Evolutionary conservation across 768 basidiomycete species (phyloP).

Genomic region (Amanita rubescens): DNA sequence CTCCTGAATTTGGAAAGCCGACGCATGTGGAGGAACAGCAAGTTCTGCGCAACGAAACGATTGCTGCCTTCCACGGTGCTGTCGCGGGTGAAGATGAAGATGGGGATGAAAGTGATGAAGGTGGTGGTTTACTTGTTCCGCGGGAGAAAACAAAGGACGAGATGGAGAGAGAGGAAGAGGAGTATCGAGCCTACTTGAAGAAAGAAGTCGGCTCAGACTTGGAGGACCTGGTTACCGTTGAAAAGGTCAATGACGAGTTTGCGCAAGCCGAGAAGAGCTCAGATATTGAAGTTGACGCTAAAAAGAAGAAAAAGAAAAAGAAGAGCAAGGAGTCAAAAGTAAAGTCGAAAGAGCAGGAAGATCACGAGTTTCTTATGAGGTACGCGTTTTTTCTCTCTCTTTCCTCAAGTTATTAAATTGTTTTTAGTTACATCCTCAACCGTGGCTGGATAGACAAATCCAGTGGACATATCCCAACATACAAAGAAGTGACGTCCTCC

Average conservation of each 20-base stretch:
- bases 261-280: background rate
- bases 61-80: constrained; percentile 67
- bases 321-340: constrained; percentile 31
- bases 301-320: constrained; percentile 27
- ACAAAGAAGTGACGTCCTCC: constrained; percentile 63
- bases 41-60: constrained; percentile 71
- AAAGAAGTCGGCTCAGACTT: constrained; percentile 78
- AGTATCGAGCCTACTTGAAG: constrained; percentile 77
- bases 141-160: constrained; percentile 78
- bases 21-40: constrained; percentile 79
- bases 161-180: constrained; percentile 69
- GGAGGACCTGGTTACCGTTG: constrained; percentile 52
- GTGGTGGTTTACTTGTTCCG: constrained; percentile 63
- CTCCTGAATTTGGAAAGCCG: constrained; percentile 39
- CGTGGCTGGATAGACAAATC: constrained; percentile 94
- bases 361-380: constrained; percentile 90
- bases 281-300: constrained; percentile 20
- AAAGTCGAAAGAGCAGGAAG: constrained; percentile 50
- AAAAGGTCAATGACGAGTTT: constrained; percentile 15
- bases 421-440: constrained; percentile 83
- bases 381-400: constrained; percentile 22
- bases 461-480: constrained; percentile 71
- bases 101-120: constrained; percentile 38
- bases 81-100: constrained; percentile 27
- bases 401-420: background rate